Base-by-base conservation (phyloP, 208 protist genomes). In the Acanthamoeba royreba region DNA sequence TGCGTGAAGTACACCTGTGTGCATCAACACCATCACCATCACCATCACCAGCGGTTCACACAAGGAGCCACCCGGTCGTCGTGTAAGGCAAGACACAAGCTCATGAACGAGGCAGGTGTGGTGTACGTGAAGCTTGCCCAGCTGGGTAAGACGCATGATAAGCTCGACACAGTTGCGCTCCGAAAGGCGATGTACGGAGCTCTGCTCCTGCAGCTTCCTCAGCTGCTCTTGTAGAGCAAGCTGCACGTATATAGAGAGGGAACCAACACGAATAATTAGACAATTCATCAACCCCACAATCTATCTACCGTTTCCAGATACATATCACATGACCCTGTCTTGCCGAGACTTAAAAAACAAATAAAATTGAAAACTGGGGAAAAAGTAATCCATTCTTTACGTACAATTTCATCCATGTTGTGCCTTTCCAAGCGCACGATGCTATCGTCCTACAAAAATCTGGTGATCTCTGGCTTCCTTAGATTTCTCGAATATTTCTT, bases 101-200 rank as follows among this genome's bases (percentile, higher is more conserved):
- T 85, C 13, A 81, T 43, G 28, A 53, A 92, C 9, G 22, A 28
- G 7, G 5, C 22, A 4, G 38, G 13, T 7, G 90, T 69, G n/a
- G 91, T 63, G 49, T 77, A 77, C 66, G 3, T 11, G 38, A 25
- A 97, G 45, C 55, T 94, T 93, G 28, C 93, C 86, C n/a, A 93
- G 49, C 28, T 96, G 40, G 4, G 94, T 46, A 22, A 97, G 93
- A 58, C 93, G 95, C 15, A 53, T 25, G 11, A 96, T 91, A 22
- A 97, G 63, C 92, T 96, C 95, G 28, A 96, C 89, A 81, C 94
- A 92, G 74, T 96, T 97, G 40, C 95, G 92, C 94, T 97, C 96
- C 5, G 93, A 96, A 0, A 97, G 93, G 28, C 93, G 90, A 69
- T 93, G 69, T 13, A 49, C 5, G 7, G 92, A 88, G 43, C 61